These are phyloP conservation scores for Scleroderma citrinum DNA, from an alignment of 768 basidiomycete species.

Conservation along the genomic window DNA sequence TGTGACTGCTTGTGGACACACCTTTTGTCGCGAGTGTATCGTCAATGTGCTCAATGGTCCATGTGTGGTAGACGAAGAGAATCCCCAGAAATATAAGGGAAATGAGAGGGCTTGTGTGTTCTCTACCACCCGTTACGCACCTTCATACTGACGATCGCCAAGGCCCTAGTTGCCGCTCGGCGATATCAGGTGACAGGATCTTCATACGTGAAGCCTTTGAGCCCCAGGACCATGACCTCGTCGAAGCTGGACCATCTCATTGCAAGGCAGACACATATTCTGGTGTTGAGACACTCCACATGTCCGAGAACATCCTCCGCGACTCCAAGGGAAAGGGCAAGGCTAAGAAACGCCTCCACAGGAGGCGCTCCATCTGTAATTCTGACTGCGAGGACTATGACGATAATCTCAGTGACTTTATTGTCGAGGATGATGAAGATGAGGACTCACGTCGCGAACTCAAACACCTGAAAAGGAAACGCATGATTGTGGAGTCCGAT, in stretches of 20 bases:
- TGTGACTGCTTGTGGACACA: constrained; percentile 54
- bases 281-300: constrained; percentile 29
- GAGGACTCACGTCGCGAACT: constrained; percentile 38
- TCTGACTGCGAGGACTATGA: constrained; percentile 36
- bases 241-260: constrained; percentile 2
- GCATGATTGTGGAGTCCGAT: constrained; percentile 41
- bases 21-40: constrained; percentile 57
- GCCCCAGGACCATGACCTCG: constrained; percentile 45
- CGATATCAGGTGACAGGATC: constrained; percentile 40
- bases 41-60: constrained; percentile 42
- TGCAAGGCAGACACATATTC: constrained; percentile 22
- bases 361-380: constrained; percentile 20
- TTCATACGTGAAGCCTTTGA: constrained; percentile 59
- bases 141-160: neutral
- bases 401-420: constrained; percentile 43
- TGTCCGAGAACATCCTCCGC: constrained; percentile 9
- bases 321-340: constrained; percentile 17
- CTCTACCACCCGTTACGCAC: neutral
- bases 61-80: constrained; percentile 30
- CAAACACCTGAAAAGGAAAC: constrained; percentile 34
- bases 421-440: constrained; percentile 49
- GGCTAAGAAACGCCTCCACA: constrained; percentile 19
- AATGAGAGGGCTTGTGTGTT: constrained; percentile 49
- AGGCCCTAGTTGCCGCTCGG: constrained; percentile 59
- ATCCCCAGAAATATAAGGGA: constrained; percentile 30